A percentile compares a stretch with the other conserved stretches of the same genome.
Evolutionary conservation across 371 early-diverging fungal species (phyloP).

Genomic region (Haplosporangium sp.): DNA sequence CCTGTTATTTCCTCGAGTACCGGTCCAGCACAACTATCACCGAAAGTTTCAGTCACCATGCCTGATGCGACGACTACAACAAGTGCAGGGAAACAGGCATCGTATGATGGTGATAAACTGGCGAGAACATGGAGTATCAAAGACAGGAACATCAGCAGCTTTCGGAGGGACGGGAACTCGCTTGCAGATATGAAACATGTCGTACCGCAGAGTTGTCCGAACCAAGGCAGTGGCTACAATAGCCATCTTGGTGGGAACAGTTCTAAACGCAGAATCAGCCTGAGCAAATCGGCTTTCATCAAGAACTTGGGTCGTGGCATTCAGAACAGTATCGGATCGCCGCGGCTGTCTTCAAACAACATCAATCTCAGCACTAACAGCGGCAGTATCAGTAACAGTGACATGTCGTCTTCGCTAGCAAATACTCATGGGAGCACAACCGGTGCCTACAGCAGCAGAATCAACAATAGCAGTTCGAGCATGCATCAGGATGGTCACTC

Average conservation of each 20-base stretch:
- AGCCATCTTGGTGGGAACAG: neutral
- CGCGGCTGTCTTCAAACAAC: neutral
- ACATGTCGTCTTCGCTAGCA: too few species aligned
- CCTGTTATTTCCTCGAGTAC: neutral
- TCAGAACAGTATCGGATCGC: neutral
- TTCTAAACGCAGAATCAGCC: neutral
- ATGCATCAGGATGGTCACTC: slow-evolving; percentile 1
- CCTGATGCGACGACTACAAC: neutral
- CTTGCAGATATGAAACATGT: too few species aligned
- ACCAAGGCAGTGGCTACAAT: too few species aligned
- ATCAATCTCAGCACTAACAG: neutral
- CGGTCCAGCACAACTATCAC: neutral
- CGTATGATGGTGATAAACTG: too few species aligned
- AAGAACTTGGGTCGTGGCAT: neutral
- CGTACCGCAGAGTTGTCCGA: too few species aligned
- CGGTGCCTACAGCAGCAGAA: neutral
- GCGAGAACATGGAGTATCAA: too few species aligned
- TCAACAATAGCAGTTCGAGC: neutral
- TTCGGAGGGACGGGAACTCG: too few species aligned
- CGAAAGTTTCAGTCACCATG: too few species aligned
- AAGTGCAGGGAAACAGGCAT: neutral
- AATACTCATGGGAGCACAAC: neutral
- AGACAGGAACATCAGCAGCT: neutral
- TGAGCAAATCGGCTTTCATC: neutral
- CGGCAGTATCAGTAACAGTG: neutral